Conservation (phyloP, 805 yeast genomes). For the Wickerhamiella occidentalis region DNA sequence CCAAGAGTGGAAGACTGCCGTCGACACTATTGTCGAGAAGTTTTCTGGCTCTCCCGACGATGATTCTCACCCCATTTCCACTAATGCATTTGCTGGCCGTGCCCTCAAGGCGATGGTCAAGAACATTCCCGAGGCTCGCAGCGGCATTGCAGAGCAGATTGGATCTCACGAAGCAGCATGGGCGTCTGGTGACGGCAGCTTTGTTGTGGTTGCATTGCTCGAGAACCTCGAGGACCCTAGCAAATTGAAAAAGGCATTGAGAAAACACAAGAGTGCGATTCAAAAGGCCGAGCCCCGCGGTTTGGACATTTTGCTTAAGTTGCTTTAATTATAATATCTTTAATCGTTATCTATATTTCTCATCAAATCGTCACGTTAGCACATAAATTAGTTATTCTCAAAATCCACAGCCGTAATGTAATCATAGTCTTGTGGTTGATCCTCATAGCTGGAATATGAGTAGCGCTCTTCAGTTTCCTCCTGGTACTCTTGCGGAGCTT, state of each 20-base stretch:
- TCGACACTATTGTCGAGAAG: conserved; percentile 43
- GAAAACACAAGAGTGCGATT: conserved; percentile 26
- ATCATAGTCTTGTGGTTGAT: conserved; percentile 20
- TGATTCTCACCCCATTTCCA: conserved; percentile 47
- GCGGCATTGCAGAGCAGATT: conserved; percentile 38
- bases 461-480: conserved; percentile 10
- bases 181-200: conserved; percentile 63
- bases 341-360: conserved; percentile 7
- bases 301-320: conserved; percentile 24
- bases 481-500: conserved; percentile 1
- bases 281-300: conserved; percentile 27
- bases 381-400: conserved; percentile 10
- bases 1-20: conserved; percentile 28
- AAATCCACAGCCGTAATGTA: conserved; percentile 22
- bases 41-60: conserved; percentile 51
- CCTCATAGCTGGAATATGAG: conserved; percentile 14
- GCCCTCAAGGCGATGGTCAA: conserved; percentile 18
- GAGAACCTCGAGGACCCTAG: conserved; percentile 47
- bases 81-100: conserved; percentile 19
- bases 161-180: conserved; percentile 47
- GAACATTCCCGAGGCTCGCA: conserved; percentile 36
- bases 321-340: conserved; percentile 14
- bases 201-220: conserved; percentile 66
- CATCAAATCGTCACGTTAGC: conserved; percentile 1
- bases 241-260: conserved; percentile 42